Percentiles rank a stretch among this genome's conserved stretches.
These are phyloP conservation scores for Aspergillus bridgeri DNA, from an alignment of 495 filamentous ascomycete genomes.

Conservation along the genomic window DNA sequence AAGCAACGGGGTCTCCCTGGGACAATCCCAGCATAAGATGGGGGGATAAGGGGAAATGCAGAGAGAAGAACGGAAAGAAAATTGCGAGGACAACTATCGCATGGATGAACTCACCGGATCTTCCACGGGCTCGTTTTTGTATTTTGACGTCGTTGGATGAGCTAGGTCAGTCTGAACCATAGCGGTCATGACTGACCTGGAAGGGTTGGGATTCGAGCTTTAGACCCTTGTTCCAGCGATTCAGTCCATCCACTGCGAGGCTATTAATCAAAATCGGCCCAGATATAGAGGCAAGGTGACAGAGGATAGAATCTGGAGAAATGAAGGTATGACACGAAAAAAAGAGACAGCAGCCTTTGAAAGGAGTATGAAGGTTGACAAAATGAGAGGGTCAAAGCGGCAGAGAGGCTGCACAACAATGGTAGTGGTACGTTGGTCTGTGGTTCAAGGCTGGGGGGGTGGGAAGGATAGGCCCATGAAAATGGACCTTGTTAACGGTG, in stretches of 20 bases:
- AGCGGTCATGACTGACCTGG: slow-evolving; percentile 41
- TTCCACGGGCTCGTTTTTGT: slow-evolving; percentile 42
- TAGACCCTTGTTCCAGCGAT: slow-evolving; percentile 5
- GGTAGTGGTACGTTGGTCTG: slow-evolving; percentile 19
- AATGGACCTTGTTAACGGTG: slow-evolving; percentile 34
- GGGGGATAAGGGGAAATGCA: slow-evolving; percentile 10
- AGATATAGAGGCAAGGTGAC: not conserved
- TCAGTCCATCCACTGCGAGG: slow-evolving; percentile 1
- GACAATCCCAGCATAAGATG: not conserved
- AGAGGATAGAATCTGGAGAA: not conserved
- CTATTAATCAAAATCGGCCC: slow-evolving; percentile 3
- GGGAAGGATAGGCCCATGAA: slow-evolving; percentile 9
- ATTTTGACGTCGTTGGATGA: slow-evolving; percentile 35
- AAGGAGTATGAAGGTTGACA: slow-evolving; percentile 12
- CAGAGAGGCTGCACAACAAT: slow-evolving; percentile 17
- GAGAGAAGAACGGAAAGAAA: slow-evolving; percentile 14
- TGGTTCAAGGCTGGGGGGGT: slow-evolving; percentile 22
- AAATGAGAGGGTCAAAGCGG: slow-evolving; percentile 14
- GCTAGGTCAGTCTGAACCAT: slow-evolving; percentile 48
- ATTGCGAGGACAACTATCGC: slow-evolving; percentile 8
- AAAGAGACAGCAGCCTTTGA: slow-evolving; percentile 1
- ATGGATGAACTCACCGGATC: slow-evolving; percentile 37
- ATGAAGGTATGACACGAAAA: slow-evolving; percentile 6
- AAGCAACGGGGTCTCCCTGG: slow-evolving; percentile 3
- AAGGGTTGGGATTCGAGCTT: slow-evolving; percentile 10